phyloP scores from a whole-genome alignment of 2,329 filamentous ascomycete species.

The Zymoseptoria tritici region DNA sequence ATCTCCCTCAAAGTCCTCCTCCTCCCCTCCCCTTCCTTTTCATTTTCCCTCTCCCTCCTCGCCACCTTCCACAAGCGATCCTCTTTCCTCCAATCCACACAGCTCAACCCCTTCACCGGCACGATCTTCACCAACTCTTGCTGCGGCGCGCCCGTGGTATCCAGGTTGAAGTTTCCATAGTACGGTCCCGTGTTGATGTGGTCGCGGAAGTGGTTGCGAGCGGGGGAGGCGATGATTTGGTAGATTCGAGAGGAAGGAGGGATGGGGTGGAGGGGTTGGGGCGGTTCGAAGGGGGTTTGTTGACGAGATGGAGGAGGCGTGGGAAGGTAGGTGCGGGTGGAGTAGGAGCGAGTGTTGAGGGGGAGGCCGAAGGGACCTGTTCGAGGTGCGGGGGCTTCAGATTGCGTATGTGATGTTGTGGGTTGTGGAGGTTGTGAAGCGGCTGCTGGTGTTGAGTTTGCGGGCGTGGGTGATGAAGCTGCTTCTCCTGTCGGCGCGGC shows the following conservation, averaged over 20 bases:
- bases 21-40: slow-evolving; percentile 18
- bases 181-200: slow-evolving; percentile 31
- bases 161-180: slow-evolving; percentile 25
- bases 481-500: slow-evolving; percentile 10
- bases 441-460: not conserved
- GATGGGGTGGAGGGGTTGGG: slow-evolving; percentile 3
- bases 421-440: slow-evolving; percentile 4
- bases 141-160: slow-evolving; percentile 23
- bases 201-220: slow-evolving; percentile 35
- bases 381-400: not conserved
- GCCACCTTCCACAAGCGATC: slow-evolving; percentile 30
- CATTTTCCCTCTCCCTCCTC: slow-evolving; percentile 22
- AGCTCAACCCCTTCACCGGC: slow-evolving; percentile 34
- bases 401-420: not conserved
- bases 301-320: slow-evolving; percentile 5
- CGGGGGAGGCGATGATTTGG: slow-evolving; percentile 35
- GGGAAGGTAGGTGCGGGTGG: slow-evolving; percentile 4
- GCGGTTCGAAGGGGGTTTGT: slow-evolving; percentile 13
- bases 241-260: slow-evolving; percentile 28
- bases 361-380: not conserved
- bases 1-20: slow-evolving; percentile 29
- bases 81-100: slow-evolving; percentile 30
- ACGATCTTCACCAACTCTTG: slow-evolving; percentile 35
- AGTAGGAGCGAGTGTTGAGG: not conserved
- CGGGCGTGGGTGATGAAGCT: not conserved